A percentile compares a stretch with the other conserved stretches of the same genome.
These are phyloP conservation scores for Lotus japonicus DNA, from an alignment of 306 rosid genomes.

Conservation along the genomic window DNA sequence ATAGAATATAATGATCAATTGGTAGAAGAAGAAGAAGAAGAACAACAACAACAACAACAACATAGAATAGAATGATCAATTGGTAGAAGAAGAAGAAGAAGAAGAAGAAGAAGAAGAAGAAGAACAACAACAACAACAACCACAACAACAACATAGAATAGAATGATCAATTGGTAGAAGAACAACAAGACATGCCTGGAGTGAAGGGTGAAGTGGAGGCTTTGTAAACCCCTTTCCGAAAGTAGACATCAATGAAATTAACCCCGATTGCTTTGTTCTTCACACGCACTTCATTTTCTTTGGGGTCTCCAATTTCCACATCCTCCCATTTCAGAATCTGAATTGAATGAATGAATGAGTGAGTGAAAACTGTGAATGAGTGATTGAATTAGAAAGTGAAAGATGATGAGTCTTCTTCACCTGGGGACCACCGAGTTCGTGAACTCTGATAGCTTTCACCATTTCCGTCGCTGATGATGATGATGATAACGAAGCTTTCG, in stretches of 20 bases:
- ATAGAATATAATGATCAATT: no score
- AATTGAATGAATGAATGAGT: not conserved
- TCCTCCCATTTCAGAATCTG: constrained; percentile 90
- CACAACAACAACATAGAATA: not conserved
- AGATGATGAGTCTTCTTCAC: constrained; percentile 30
- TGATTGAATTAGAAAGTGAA: not conserved
- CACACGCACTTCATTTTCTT: constrained; percentile 72
- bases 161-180: not conserved
- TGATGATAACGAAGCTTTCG: constrained; percentile 4
- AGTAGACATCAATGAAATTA: constrained; percentile 77
- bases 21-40: no score
- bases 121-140: no score
- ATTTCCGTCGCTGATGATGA: constrained; percentile 23
- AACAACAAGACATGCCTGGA: constrained; percentile 24
- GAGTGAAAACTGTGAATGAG: no score
- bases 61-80: no score
- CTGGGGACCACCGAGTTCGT: constrained; percentile 77
- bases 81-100: not conserved
- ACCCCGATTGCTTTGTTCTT: constrained; percentile 75
- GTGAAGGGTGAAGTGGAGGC: constrained; percentile 54
- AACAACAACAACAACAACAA: no score
- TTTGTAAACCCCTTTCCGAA: constrained; percentile 75
- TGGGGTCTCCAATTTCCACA: constrained; percentile 70
- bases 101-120: no score
- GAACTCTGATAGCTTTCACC: constrained; percentile 73